Conservation (phyloP, 106 monocot genomes). For the Gastrodia elata region DNA sequence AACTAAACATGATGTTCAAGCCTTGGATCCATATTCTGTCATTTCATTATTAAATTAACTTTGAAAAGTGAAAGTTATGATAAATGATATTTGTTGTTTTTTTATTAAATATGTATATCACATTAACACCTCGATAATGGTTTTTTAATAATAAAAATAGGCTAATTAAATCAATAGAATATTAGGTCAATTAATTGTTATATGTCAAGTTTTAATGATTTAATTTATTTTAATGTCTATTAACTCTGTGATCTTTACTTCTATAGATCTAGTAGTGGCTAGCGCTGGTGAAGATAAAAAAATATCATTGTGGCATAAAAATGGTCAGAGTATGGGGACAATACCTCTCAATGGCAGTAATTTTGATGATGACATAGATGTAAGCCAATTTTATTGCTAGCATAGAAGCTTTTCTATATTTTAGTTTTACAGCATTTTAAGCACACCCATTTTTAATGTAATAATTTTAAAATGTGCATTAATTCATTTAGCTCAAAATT, state of each 20-base stretch:
- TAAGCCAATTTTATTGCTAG: constrained; percentile 5
- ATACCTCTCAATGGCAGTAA: constrained; percentile 49
- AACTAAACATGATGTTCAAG: background rate
- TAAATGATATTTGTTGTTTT: background rate
- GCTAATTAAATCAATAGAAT: background rate
- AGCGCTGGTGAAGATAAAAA: constrained; percentile 97
- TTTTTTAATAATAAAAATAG: background rate
- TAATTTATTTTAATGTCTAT: background rate
- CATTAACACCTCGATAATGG: background rate
- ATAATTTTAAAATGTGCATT: background rate
- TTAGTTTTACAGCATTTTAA: background rate
- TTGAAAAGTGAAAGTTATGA: background rate
- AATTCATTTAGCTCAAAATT: background rate
- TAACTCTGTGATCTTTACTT: constrained; percentile 3
- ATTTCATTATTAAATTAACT: background rate
- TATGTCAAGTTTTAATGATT: background rate
- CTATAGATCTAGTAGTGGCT: constrained; percentile 84
- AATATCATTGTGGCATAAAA: constrained; percentile 82
- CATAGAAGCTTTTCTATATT: background rate
- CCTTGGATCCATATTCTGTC: background rate
- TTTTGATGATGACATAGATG: constrained; percentile 54
- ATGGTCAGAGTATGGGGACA: constrained; percentile 61
- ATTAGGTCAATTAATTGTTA: background rate
- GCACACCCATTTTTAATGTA: background rate
- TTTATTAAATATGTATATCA: background rate